phyloP scores from a whole-genome alignment of 1,139 yeast genomes.

The Blastobotrys apis region DNA sequence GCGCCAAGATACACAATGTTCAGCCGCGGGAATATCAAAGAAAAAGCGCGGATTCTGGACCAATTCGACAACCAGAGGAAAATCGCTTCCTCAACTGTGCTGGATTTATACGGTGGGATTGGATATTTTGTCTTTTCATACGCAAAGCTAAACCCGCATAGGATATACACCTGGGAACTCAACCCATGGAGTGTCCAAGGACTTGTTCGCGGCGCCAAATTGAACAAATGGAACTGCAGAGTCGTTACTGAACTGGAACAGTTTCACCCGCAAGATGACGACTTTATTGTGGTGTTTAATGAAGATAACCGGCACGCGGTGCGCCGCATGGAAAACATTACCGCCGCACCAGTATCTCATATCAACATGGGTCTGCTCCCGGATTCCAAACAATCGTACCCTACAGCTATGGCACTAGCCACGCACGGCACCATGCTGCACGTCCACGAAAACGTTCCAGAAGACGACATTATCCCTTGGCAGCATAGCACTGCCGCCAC shows the following conservation, averaged over 20 bases:
- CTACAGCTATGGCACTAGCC: slow-evolving; percentile 36
- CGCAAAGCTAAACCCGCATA: slow-evolving; percentile 48
- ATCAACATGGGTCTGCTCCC: slow-evolving; percentile 78
- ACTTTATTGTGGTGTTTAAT: slow-evolving; percentile 46
- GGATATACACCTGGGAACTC: slow-evolving; percentile 73
- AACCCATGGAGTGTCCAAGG: slow-evolving; percentile 86
- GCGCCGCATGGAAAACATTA: slow-evolving; percentile 29
- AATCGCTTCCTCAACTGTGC: slow-evolving; percentile 43
- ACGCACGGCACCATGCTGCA: slow-evolving; percentile 43
- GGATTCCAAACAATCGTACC: slow-evolving; percentile 60
- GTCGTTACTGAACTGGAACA: slow-evolving; percentile 36
- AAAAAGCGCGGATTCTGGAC: slow-evolving; percentile 59
- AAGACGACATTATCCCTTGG: slow-evolving; percentile 42
- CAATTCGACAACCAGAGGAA: slow-evolving; percentile 25
- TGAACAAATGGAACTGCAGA: slow-evolving; percentile 43
- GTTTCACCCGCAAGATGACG: slow-evolving; percentile 28
- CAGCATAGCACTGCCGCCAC: slow-evolving; percentile 12
- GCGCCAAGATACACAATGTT: slow-evolving; percentile 86
- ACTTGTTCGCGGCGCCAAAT: slow-evolving; percentile 49
- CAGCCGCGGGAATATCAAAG: slow-evolving; percentile 82
- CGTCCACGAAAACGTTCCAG: slow-evolving; percentile 70
- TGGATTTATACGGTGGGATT: slow-evolving; percentile 79
- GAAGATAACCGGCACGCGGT: slow-evolving; percentile 57
- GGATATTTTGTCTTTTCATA: slow-evolving; percentile 81
- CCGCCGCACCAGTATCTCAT: slow-evolving; percentile 44